Evolutionary conservation across 164 flowering plant species (phyloP).

Genomic region (Akebia trifoliata): DNA sequence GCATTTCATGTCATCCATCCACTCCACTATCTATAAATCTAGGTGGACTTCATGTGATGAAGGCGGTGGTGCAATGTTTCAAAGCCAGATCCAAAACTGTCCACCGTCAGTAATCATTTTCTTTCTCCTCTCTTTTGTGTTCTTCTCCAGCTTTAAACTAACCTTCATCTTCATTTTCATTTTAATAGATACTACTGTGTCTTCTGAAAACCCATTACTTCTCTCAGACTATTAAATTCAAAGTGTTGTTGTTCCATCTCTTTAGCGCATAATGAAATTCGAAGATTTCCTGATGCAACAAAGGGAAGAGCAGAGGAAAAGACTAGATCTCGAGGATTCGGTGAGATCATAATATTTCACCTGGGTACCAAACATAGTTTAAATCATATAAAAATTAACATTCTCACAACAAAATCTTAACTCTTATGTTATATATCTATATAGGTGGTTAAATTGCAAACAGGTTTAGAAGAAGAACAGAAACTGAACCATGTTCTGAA

Average conservation of each 20-base stretch:
- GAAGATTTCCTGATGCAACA: conserved; percentile 63
- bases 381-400: background rate
- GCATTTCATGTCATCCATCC: conserved; percentile 5
- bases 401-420: background rate
- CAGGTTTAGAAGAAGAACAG: conserved; percentile 47
- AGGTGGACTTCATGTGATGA: conserved; percentile 16
- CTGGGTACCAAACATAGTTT: background rate
- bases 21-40: background rate
- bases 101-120: conserved; percentile 3
- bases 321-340: conserved; percentile 53
- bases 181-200: background rate
- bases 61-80: background rate
- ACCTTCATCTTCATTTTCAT: background rate
- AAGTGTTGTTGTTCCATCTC: background rate
- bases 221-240: conserved; percentile 11
- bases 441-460: conserved; percentile 58
- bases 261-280: conserved; percentile 50
- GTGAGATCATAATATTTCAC: conserved; percentile 20
- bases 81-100: background rate
- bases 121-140: background rate
- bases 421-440: background rate
- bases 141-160: background rate
- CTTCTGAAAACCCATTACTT: background rate
- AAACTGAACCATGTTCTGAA: conserved; percentile 41
- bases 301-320: conserved; percentile 38